Conservation (phyloP, 192 early-diverging fungal species). For the Coemansia umbellata region DNA sequence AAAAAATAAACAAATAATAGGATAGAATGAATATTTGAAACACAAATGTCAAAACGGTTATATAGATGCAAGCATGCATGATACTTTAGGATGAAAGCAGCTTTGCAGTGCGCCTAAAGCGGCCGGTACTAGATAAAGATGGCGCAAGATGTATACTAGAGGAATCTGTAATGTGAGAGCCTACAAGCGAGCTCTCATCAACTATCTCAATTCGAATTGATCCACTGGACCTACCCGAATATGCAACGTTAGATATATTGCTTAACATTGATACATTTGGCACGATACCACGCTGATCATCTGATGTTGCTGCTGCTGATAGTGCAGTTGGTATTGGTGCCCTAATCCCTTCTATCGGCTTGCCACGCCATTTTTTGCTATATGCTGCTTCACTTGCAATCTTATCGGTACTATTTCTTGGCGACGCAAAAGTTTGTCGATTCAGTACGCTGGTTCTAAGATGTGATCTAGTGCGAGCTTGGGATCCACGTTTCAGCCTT, state of each 20-base stretch:
- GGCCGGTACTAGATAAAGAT: constrained; percentile 13
- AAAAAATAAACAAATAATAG: not conserved
- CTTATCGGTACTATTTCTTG: not conserved
- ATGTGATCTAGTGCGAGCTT: constrained; percentile 20
- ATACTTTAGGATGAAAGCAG: no score
- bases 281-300: not conserved
- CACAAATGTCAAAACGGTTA: no score
- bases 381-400: not conserved
- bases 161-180: not conserved
- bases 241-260: constrained; percentile 25
- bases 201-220: constrained; percentile 37
- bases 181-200: constrained; percentile 14
- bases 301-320: not conserved
- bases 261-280: constrained; percentile 11
- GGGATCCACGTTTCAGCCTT: constrained; percentile 21
- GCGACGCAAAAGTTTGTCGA: constrained; percentile 5
- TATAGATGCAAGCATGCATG: no score
- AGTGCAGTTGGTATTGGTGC: not conserved
- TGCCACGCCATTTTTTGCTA: not conserved
- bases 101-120: constrained; percentile 42
- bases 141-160: constrained; percentile 4
- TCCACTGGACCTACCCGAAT: constrained; percentile 22
- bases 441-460: constrained; percentile 27
- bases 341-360: not conserved
- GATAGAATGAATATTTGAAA: not conserved